These are phyloP conservation scores for Tetrapisispora arboricola DNA, from an alignment of 805 yeast species.

Conservation along the genomic window DNA sequence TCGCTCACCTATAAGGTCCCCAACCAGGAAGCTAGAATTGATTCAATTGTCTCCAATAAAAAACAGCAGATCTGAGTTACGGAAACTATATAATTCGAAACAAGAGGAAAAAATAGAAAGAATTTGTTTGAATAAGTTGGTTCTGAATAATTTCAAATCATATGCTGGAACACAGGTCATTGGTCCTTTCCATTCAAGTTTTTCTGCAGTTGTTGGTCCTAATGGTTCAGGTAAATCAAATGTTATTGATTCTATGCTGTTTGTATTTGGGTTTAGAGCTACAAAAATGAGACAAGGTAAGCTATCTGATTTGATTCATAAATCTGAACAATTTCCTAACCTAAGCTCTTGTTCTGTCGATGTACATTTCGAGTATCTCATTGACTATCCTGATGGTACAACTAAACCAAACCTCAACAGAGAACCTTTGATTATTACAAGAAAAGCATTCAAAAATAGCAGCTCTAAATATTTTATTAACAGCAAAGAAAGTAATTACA, in stretches of 20 bases:
- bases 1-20: constrained; percentile 30
- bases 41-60: constrained; percentile 34
- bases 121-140: constrained; percentile 63
- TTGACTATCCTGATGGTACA: constrained; percentile 44
- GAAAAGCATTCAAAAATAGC: constrained; percentile 71
- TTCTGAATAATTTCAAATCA: constrained; percentile 80
- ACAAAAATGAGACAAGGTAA: constrained; percentile 94
- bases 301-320: constrained; percentile 85
- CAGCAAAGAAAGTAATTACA: constrained; percentile 56
- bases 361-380: constrained; percentile 70
- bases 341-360: constrained; percentile 80
- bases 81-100: constrained; percentile 19
- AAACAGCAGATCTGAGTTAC: constrained; percentile 26
- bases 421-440: constrained; percentile 53
- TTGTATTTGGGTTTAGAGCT: constrained; percentile 96
- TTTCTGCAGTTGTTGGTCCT: constrained; percentile 97
- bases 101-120: constrained; percentile 36
- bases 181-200: constrained; percentile 90
- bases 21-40: constrained; percentile 33
- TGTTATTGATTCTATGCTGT: constrained; percentile 90
- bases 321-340: constrained; percentile 62
- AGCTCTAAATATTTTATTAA: constrained; percentile 72
- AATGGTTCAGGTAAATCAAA: constrained; percentile 98
- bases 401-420: constrained; percentile 43
- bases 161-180: constrained; percentile 89